Base-by-base conservation (phyloP, 129 eudicot species). In the Artemisia argyi region DNA sequence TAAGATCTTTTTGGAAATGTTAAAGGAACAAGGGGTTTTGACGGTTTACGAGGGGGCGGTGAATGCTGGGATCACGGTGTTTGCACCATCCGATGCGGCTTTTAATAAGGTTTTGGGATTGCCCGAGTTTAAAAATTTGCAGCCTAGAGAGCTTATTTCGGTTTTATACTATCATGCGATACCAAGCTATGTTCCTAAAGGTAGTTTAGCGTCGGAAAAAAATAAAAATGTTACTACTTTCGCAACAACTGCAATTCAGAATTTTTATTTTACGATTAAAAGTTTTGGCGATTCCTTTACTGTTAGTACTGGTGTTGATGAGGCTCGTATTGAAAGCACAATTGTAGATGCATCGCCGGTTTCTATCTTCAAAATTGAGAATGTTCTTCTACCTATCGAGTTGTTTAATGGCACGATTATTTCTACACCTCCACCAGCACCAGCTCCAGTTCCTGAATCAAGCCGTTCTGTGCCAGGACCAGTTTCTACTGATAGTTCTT, bases 321-420 rank as follows among this genome's bases (percentile, higher is more conserved):
- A 75, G 0, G 81, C 95, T 15, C 77, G 88, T 30, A 56, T 92
- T 19, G 90, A 89, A 1, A 47, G 57, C 22, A 83, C 85, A 9
- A 78, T 85, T 13, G 9, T 80, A 14, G 96, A 92, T 66, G 26
- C 88, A 9, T 74, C 90, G 0, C 98, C 98, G 10, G 42, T 87
- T 3, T 81, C 77, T 13, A 74, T 92, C 3, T 89, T 68, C 72
- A 85, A 74, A n/a, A 92, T 92, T 24, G 88, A 85, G 13, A 80
- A 55, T 17, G 64, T 92, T 62, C 96, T 92, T 30, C 81, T 85
- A 7, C 94, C 94, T 16, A 24, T 8, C 0, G 91, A 69, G 67
- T 63, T 82, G n/a, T 84, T 79, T 53, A 51, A 76, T 1, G 44
- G 46, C 7, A 26, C 76, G 19, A 85, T 84, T 5, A 18, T 85